Percentiles rank a stretch among this genome's conserved stretches.
Evolutionary conservation across 208 protist genomes (phyloP).

Genomic region (Vickermania spadyakhi): DNA sequence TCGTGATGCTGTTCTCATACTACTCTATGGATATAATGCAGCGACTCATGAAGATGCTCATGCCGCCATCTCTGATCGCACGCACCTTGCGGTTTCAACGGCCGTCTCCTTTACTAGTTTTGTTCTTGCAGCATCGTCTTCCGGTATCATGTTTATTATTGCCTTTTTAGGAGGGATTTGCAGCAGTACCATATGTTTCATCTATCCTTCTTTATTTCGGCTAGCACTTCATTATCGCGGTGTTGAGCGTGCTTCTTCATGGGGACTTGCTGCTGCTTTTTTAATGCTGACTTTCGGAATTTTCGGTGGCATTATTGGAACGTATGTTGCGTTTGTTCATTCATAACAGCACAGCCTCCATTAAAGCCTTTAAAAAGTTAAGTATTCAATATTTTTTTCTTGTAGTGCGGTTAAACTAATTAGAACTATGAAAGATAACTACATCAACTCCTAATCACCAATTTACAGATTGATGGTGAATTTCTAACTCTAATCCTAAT

Average conservation of each 20-base stretch:
- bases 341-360: no score
- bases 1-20: conserved; percentile 44
- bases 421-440: no score
- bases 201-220: conserved; percentile 52
- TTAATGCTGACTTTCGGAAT: conserved; percentile 42
- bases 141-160: conserved; percentile 55
- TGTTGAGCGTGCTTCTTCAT: conserved; percentile 19
- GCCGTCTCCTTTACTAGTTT: conserved; percentile 31
- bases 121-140: conserved; percentile 31
- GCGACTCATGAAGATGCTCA: conserved; percentile 16
- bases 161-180: conserved; percentile 54
- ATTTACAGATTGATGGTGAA: no score
- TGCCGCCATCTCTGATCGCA: conserved; percentile 20
- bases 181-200: conserved; percentile 64
- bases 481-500: no score
- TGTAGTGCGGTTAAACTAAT: background rate
- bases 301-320: conserved; percentile 30
- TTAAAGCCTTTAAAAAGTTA: no score
- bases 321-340: conserved; percentile 16
- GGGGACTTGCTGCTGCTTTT: conserved; percentile 19
- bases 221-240: conserved; percentile 36
- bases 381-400: conserved; percentile 1
- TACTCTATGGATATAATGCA: conserved; percentile 43
- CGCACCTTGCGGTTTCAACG: conserved; percentile 27
- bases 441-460: no score